These are phyloP conservation scores for Trichoderma pleuroti DNA, from an alignment of 2,329 filamentous ascomycete genomes.

Conservation along the genomic window DNA sequence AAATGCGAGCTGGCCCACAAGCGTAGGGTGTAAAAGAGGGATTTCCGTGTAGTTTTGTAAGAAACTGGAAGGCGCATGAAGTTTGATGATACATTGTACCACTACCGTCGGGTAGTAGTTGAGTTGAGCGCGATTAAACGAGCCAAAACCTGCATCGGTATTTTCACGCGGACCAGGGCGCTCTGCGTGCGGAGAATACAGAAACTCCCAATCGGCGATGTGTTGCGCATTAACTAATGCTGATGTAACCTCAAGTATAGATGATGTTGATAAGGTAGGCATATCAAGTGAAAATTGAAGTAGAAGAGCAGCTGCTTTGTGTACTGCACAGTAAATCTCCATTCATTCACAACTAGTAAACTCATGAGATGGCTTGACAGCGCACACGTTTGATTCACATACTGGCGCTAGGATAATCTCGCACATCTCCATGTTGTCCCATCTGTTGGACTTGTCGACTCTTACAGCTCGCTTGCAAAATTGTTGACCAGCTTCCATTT, in stretches of 20 bases:
- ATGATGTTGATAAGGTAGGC: not conserved
- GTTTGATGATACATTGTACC: not conserved
- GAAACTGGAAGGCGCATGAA: not conserved
- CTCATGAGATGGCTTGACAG: rapidly evolving
- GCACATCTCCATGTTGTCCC: not conserved
- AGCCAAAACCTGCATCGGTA: not conserved
- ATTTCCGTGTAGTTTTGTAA: conserved; percentile 2
- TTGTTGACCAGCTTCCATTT: not conserved
- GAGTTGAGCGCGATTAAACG: not conserved
- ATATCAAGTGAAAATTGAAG: not conserved
- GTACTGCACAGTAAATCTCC: not conserved
- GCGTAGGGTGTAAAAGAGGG: not conserved
- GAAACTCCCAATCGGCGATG: not conserved
- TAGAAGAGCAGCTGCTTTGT: not conserved
- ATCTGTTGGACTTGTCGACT: too few species aligned
- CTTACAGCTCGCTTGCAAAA: not conserved
- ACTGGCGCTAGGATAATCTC: not conserved
- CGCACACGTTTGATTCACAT: not conserved
- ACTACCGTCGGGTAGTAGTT: not conserved
- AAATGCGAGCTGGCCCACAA: conserved; percentile 13
- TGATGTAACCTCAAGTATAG: not conserved
- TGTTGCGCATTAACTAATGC: not conserved
- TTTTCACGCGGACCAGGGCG: not conserved
- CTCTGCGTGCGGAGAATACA: not conserved
- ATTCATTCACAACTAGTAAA: not conserved